Conservation (phyloP, 257 asterid species). For the Lycium barbarum region DNA sequence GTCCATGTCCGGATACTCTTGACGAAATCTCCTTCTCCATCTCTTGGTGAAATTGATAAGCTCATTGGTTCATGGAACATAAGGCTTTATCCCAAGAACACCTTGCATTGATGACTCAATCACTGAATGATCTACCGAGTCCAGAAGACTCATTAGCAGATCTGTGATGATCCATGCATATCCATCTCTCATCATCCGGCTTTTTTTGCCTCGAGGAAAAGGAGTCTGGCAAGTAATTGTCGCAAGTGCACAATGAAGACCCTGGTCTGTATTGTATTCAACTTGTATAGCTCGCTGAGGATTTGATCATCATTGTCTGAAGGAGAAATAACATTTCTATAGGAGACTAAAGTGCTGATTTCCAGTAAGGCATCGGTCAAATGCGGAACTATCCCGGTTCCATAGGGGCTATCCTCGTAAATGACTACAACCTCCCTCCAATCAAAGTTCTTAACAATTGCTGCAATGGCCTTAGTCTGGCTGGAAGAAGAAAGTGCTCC, state of each 20-base stretch:
- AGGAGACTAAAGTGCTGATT: no score
- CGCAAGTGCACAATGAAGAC: slow-evolving; percentile 60
- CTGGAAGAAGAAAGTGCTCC: slow-evolving; percentile 45
- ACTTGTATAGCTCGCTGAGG: neutral
- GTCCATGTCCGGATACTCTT: slow-evolving; percentile 30
- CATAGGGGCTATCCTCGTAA: slow-evolving; percentile 38
- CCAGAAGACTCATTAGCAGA: no score
- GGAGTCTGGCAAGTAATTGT: slow-evolving; percentile 39
- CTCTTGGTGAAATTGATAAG: slow-evolving; percentile 35
- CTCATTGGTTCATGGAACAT: slow-evolving; percentile 44
- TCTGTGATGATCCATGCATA: slow-evolving; percentile 33
- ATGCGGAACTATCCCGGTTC: no score
- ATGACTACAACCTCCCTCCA: slow-evolving; percentile 56
- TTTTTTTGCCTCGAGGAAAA: slow-evolving; percentile 47
- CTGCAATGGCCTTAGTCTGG: slow-evolving; percentile 44
- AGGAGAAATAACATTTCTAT: no score
- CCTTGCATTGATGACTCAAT: no score
- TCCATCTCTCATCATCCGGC: slow-evolving; percentile 53
- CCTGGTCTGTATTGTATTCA: slow-evolving; percentile 52
- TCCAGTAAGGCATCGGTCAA: no score
- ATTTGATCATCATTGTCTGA: no score
- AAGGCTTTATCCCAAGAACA: slow-evolving; percentile 49
- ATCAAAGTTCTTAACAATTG: slow-evolving; percentile 42
- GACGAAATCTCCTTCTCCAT: slow-evolving; percentile 47
- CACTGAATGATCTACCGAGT: no score